Evolutionary conservation across 257 asterid species (phyloP), one percentile per base, ranked within the genome.

Genomic region (Nicotiana tomentosiformis): DNA sequence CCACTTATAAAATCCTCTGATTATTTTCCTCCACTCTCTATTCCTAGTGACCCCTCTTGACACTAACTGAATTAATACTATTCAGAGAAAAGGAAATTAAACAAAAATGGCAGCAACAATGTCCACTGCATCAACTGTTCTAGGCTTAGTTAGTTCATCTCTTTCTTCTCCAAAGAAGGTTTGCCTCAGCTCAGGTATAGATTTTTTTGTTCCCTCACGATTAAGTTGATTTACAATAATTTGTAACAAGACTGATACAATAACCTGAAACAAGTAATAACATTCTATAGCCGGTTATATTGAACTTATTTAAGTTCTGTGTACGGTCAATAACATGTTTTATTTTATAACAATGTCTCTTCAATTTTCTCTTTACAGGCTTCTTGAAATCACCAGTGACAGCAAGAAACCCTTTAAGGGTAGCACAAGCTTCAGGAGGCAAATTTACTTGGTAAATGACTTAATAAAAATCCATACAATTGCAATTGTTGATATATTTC

Each of bases 351-450:
- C 10, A 53, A 65, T 14, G 53, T n/a, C 10, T 81, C 8, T 49
- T 51, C 17, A 26, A 26, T 51, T 51, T 29, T 76, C 1, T 11
- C 14, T 72, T 80, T 37, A 2, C 80, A 92, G 97, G 94, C 12
- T 95, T 92, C 43, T 39, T 92, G 46, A 92, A 82, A 84, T 77
- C 97, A 46, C 87, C 92, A 0, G 90, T 89, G 82, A 80, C 86
- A 18, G 89, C 97, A 11, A 87, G 95, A 88, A 95, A 95, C 89
- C 96, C 96, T 76, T 82, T 91, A 18, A 88, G 84, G 93, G 83
- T 89, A 65, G 92, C 93, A 69, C 82, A 87, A 86, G 92, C 97
- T 70, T 92, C 97, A 5, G 93, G 91, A 83, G 98, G 95, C 70
- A 95, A 86, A 83, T 82, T 84, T 85, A 93, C 94, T 69, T 93